Evolutionary conservation across 345 rosid species (phyloP).

Genomic region (Populus ilicifolia): DNA sequence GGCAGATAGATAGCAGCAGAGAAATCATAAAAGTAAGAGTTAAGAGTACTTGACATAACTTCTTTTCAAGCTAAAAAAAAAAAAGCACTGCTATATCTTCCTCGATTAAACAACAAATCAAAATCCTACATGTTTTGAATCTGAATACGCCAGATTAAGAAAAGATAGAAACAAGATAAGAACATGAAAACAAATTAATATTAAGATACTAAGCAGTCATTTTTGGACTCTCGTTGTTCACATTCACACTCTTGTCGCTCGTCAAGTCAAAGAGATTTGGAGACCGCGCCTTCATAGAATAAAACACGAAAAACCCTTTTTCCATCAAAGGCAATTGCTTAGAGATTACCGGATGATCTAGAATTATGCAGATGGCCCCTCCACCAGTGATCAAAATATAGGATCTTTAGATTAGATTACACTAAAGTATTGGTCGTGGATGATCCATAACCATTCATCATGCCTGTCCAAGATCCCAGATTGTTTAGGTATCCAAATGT

Average conservation of each 20-base stretch:
- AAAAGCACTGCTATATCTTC: conserved; percentile 26
- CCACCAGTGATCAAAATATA: neutral
- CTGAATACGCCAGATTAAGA: conserved; percentile 22
- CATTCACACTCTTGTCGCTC: conserved; percentile 24
- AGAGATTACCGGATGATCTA: neutral
- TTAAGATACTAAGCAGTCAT: conserved; percentile 30
- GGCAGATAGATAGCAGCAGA: neutral
- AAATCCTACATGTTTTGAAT: conserved; percentile 26
- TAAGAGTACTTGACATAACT: neutral
- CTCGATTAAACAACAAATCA: conserved; percentile 37
- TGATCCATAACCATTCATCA: conserved; percentile 50
- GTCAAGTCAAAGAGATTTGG: conserved; percentile 9
- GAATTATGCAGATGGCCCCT: neutral
- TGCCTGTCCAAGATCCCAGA: conserved; percentile 52
- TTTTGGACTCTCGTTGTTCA: conserved; percentile 27
- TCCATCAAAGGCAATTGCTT: conserved; percentile 5
- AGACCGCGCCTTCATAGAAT: conserved; percentile 10
- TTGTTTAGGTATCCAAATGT: conserved; percentile 39
- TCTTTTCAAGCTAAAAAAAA: conserved; percentile 1
- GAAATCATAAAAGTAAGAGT: neutral
- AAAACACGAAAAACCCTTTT: conserved; percentile 6
- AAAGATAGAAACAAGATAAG: neutral
- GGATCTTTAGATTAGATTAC: conserved; percentile 10
- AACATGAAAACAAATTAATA: conserved; percentile 15
- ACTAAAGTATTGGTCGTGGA: conserved; percentile 48